Conservation (phyloP, 2,329 filamentous ascomycete species). For the Passalora sequoiae region DNA sequence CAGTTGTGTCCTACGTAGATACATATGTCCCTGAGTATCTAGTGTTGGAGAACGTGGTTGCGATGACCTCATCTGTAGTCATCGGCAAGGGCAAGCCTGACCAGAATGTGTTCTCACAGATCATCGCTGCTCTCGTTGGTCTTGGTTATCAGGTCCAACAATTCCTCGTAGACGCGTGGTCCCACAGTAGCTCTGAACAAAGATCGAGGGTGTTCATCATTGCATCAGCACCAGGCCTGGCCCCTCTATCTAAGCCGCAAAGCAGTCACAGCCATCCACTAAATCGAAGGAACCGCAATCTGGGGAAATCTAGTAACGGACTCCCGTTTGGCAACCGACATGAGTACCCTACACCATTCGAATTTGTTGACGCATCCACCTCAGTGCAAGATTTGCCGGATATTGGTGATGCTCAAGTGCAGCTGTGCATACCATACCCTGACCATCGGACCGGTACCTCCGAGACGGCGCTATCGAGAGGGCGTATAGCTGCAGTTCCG, state of each 20-base stretch:
- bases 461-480: constrained; percentile 38
- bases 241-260: constrained; percentile 51
- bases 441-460: constrained; percentile 58
- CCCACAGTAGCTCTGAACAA: constrained; percentile 60
- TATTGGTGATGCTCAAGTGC: constrained; percentile 57
- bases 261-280: constrained; percentile 60
- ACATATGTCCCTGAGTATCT: constrained; percentile 70
- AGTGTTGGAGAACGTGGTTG: constrained; percentile 69
- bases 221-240: constrained; percentile 62
- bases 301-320: constrained; percentile 59
- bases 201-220: constrained; percentile 65
- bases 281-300: constrained; percentile 22
- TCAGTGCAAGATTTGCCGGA: constrained; percentile 57
- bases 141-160: constrained; percentile 72
- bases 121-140: constrained; percentile 67
- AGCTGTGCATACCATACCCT: constrained; percentile 59
- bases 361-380: constrained; percentile 50
- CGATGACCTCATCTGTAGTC: too few species aligned
- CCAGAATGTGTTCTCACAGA: constrained; percentile 66
- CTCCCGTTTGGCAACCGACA: constrained; percentile 54
- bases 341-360: constrained; percentile 55
- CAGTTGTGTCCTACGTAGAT: constrained; percentile 69
- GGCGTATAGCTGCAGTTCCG: constrained; percentile 56
- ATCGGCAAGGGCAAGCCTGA: constrained; percentile 35
- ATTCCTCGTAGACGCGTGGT: constrained; percentile 64